Evolutionary conservation across 2,329 filamentous ascomycete species (phyloP).

Genomic region (Cercospora zeina): DNA sequence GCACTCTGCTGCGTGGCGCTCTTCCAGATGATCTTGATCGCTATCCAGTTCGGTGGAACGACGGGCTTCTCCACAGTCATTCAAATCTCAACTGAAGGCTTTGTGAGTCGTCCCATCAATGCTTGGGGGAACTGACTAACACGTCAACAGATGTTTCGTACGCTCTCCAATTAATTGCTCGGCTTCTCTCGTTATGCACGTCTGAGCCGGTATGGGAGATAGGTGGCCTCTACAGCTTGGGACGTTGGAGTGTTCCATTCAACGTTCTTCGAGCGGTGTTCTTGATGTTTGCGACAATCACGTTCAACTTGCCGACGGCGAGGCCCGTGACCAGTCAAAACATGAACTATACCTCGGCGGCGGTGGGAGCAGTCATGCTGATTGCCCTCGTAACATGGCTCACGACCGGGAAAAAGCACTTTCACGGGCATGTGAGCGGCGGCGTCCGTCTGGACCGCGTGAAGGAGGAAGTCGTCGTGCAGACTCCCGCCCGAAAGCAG

Average conservation of each 20-base stretch:
- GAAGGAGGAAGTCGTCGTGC: neutral
- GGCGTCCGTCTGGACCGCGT: neutral
- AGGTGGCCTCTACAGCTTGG: slow-evolving; percentile 49
- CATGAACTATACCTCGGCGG: slow-evolving; percentile 60
- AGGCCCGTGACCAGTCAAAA: slow-evolving; percentile 55
- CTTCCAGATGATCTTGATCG: slow-evolving; percentile 56
- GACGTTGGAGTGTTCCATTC: slow-evolving; percentile 46
- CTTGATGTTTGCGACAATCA: slow-evolving; percentile 56
- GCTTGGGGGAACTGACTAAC: neutral
- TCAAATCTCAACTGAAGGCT: slow-evolving; percentile 58
- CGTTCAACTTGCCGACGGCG: slow-evolving; percentile 57
- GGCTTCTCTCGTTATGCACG: slow-evolving; percentile 50
- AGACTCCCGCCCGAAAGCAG: no score
- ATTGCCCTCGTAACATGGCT: slow-evolving; percentile 56
- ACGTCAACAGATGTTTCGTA: slow-evolving; percentile 52
- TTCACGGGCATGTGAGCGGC: slow-evolving; percentile 49
- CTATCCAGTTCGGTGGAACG: slow-evolving; percentile 42
- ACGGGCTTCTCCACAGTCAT: slow-evolving; percentile 54
- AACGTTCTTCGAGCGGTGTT: slow-evolving; percentile 56
- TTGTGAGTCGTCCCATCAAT: slow-evolving; percentile 34
- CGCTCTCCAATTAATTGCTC: slow-evolving; percentile 55
- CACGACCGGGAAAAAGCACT: slow-evolving; percentile 52
- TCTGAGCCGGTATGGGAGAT: slow-evolving; percentile 40
- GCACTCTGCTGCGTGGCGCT: slow-evolving; percentile 51
- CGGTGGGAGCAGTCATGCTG: slow-evolving; percentile 56